Percentiles rank a stretch among this genome's conserved stretches.
Conservation (phyloP, 2,329 filamentous ascomycete species). For the Pochonia chlamydosporia region DNA sequence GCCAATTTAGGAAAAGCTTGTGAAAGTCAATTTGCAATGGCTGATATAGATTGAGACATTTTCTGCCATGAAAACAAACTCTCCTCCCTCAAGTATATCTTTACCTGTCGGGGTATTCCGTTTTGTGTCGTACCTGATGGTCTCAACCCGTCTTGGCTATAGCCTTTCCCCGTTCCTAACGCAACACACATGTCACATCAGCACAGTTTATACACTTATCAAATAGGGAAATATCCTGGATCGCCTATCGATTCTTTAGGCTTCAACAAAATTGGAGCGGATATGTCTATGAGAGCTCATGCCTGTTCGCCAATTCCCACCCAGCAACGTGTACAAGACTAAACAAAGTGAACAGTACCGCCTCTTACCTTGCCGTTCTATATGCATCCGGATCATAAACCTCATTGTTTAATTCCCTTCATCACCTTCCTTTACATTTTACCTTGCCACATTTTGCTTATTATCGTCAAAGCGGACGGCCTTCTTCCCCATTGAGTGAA, state of each 20-base stretch:
- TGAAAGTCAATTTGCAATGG: too few relatives aligned
- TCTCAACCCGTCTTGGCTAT: too few relatives aligned
- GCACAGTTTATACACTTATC: too few relatives aligned
- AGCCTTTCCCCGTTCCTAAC: too few relatives aligned
- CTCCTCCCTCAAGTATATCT: too few relatives aligned
- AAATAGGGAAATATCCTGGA: neutral
- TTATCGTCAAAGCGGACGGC: too few relatives aligned
- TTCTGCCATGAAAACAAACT: too few relatives aligned
- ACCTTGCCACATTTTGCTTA: neutral
- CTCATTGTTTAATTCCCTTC: neutral
- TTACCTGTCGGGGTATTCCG: too few relatives aligned
- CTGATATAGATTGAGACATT: too few relatives aligned
- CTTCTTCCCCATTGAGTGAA: neutral
- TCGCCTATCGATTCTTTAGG: neutral
- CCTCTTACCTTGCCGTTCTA: conserved; percentile 1
- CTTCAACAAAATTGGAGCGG: neutral
- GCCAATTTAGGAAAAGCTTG: too few relatives aligned
- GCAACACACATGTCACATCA: too few relatives aligned
- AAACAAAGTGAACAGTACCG: neutral
- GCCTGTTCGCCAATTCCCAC: neutral
- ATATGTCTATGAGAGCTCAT: neutral
- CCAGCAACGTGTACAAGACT: neutral
- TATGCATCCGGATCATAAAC: conserved; percentile 5
- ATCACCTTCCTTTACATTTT: neutral
- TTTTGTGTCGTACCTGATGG: too few relatives aligned